Evolutionary conservation across 345 rosid species (phyloP).

Genomic region (Corymbia maculata): DNA sequence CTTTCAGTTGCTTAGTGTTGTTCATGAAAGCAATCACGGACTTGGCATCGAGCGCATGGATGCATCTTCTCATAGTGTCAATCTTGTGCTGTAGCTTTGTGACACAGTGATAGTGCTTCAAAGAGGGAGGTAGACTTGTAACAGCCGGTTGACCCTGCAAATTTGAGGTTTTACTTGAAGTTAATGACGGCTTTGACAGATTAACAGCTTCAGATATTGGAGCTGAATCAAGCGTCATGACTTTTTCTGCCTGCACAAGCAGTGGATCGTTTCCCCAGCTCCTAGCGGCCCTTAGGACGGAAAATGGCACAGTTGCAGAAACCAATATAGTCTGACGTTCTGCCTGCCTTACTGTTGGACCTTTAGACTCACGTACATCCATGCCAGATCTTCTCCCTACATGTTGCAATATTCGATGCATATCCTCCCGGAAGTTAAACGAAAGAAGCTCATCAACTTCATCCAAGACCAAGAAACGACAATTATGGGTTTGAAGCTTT

Average conservation of each 20-base stretch:
- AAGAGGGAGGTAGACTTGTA: slow-evolving; percentile 71
- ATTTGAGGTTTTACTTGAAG: slow-evolving; percentile 21
- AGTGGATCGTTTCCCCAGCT: slow-evolving; percentile 80
- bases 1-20: slow-evolving; percentile 80
- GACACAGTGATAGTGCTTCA: slow-evolving; percentile 70
- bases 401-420: slow-evolving; percentile 82
- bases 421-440: slow-evolving; percentile 80
- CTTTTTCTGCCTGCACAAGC: slow-evolving; percentile 71
- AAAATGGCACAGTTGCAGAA: slow-evolving; percentile 91
- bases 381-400: slow-evolving; percentile 69
- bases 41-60: slow-evolving; percentile 77
- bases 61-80: slow-evolving; percentile 71
- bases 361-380: slow-evolving; percentile 19
- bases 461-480: slow-evolving; percentile 80
- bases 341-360: slow-evolving; percentile 16
- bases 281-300: slow-evolving; percentile 84
- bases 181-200: slow-evolving; percentile 19
- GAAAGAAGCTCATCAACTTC: slow-evolving; percentile 93
- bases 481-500: slow-evolving; percentile 78
- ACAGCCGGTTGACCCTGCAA: slow-evolving; percentile 42
- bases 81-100: slow-evolving; percentile 84
- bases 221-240: slow-evolving; percentile 47
- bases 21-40: slow-evolving; percentile 93
- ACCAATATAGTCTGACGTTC: slow-evolving; percentile 73
- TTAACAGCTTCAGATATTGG: slow-evolving; percentile 39